Conservation (phyloP, 192 early-diverging fungal genomes). For the Mortierella alpina region DNA sequence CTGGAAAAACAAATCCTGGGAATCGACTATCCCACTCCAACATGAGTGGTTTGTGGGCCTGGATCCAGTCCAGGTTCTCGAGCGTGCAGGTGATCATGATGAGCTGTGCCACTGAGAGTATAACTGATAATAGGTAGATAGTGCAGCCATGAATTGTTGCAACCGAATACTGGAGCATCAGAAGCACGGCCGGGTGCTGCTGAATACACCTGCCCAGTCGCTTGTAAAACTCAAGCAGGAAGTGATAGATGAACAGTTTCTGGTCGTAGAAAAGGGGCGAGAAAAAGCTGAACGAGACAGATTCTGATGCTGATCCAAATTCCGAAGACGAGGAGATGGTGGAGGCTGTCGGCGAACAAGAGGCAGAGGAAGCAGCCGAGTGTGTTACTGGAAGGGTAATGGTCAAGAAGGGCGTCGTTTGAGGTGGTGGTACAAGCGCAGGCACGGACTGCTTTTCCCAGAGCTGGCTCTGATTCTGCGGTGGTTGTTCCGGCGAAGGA, state of each 20-base stretch:
- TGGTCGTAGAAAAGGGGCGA: constrained; percentile 49
- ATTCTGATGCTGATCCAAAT: not conserved
- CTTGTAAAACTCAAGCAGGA: constrained; percentile 19
- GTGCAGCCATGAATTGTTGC: constrained; percentile 31
- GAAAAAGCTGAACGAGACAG: constrained; percentile 37
- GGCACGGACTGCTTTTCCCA: not conserved
- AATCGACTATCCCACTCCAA: constrained; percentile 41
- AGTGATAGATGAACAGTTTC: constrained; percentile 38
- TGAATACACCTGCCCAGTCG: constrained; percentile 14
- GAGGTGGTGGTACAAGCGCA: not conserved
- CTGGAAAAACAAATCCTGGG: constrained; percentile 50
- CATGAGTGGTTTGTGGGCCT: constrained; percentile 40
- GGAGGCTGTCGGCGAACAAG: constrained; percentile 22
- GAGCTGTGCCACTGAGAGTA: constrained; percentile 39
- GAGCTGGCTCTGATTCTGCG: not conserved
- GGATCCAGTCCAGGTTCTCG: constrained; percentile 50
- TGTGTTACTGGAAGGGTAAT: not conserved
- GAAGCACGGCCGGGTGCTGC: constrained; percentile 22
- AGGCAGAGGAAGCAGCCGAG: constrained; percentile 7
- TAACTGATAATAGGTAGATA: constrained; percentile 35
- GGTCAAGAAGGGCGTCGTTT: not conserved
- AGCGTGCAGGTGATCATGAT: constrained; percentile 41
- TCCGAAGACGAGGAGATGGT: not conserved
- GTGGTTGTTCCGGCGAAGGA: not conserved
- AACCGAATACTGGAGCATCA: constrained; percentile 40